Evolutionary conservation across 441 rosid genomes (phyloP).

Genomic region (Manihot esculenta): DNA sequence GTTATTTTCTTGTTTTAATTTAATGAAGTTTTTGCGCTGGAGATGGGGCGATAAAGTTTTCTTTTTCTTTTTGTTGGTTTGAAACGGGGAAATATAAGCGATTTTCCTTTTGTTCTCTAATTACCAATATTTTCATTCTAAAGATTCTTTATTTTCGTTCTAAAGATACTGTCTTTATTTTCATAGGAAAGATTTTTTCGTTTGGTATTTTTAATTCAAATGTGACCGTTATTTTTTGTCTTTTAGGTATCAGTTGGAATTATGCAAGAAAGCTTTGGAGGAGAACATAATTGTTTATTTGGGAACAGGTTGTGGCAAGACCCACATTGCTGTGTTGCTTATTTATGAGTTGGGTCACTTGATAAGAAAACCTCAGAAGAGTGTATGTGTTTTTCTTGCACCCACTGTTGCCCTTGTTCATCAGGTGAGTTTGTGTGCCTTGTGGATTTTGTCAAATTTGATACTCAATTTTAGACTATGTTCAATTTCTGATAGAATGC

Average conservation of each 20-base stretch:
- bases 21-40: neutral
- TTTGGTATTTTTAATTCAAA: neutral
- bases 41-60: neutral
- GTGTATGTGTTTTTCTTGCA: conserved; percentile 82
- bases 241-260: conserved; percentile 81
- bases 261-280: conserved; percentile 78
- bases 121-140: neutral
- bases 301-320: conserved; percentile 96
- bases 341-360: conserved; percentile 69
- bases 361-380: conserved; percentile 67
- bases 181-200: too few relatives aligned
- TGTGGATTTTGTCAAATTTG: neutral
- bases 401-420: conserved; percentile 89
- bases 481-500: neutral
- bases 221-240: conserved; percentile 17
- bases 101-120: neutral
- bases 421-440: conserved; percentile 47
- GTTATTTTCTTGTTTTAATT: neutral
- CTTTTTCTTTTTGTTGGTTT: neutral
- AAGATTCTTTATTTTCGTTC: neutral
- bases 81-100: neutral
- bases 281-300: conserved; percentile 80
- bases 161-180: neutral
- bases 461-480: neutral
- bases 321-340: conserved; percentile 92